phyloP scores from a whole-genome alignment of 305 asterid species.

The Fraxinus sp. region DNA sequence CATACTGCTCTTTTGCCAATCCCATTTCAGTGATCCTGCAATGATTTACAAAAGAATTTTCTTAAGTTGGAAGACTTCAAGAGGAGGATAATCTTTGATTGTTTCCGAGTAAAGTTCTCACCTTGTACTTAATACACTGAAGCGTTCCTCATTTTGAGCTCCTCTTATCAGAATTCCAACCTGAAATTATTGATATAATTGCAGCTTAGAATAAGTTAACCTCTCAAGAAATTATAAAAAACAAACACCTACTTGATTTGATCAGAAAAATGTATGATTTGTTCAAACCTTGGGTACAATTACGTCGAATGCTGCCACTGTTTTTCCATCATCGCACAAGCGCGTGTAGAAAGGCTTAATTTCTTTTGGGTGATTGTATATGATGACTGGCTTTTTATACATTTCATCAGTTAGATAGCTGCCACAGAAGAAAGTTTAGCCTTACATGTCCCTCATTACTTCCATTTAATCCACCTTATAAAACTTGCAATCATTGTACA shows the following conservation, averaged over 20 bases:
- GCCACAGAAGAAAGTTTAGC: constrained; percentile 14
- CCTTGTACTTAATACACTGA: constrained; percentile 51
- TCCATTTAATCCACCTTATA: not conserved
- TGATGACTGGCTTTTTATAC: constrained; percentile 56
- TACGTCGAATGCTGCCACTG: constrained; percentile 75
- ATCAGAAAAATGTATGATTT: not conserved
- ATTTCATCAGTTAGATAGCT: constrained; percentile 70
- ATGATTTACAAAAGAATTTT: not conserved
- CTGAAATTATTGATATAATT: constrained; percentile 32
- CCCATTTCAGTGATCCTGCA: constrained; percentile 69
- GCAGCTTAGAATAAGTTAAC: constrained; percentile 11
- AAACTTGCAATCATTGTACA: not conserved
- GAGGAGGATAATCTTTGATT: not conserved
- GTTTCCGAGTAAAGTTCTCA: constrained; percentile 15
- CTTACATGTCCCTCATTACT: not conserved
- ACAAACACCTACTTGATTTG: not conserved
- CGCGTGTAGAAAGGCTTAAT: constrained; percentile 61
- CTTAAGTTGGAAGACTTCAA: not conserved
- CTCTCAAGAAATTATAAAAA: not conserved
- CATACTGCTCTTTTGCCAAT: constrained; percentile 51
- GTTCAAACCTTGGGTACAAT: constrained; percentile 67
- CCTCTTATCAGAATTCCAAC: constrained; percentile 75
- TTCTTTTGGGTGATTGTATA: constrained; percentile 72
- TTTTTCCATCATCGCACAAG: constrained; percentile 62
- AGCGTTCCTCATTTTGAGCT: constrained; percentile 86